These are phyloP conservation scores for Ogataea hybrid DNA, from an alignment of 1,139 yeast genomes.

Conservation along the genomic window DNA sequence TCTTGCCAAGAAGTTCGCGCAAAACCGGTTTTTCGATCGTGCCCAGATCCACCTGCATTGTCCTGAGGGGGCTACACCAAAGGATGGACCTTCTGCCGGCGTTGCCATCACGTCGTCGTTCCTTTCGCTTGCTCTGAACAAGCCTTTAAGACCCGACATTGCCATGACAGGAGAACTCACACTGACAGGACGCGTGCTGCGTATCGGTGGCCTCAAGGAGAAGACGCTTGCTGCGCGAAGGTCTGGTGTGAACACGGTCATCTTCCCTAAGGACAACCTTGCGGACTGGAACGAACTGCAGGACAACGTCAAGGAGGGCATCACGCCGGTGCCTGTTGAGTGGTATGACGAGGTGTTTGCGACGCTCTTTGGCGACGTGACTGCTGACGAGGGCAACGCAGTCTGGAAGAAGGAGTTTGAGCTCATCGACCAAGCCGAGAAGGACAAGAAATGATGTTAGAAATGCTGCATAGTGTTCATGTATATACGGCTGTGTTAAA, in stretches of 20 bases:
- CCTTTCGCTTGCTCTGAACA: constrained; percentile 77
- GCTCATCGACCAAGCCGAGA: constrained; percentile 36
- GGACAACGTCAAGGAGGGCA: constrained; percentile 83
- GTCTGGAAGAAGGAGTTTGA: constrained; percentile 60
- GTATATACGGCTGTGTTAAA: constrained; percentile 9
- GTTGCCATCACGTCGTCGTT: constrained; percentile 89
- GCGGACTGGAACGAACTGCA: constrained; percentile 95
- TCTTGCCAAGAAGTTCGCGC: constrained; percentile 72
- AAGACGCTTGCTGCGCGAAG: constrained; percentile 95
- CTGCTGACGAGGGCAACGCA: constrained; percentile 50
- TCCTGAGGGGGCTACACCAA: constrained; percentile 97
- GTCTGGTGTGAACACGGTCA: constrained; percentile 85
- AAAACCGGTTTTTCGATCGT: constrained; percentile 84
- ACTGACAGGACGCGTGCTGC: constrained; percentile 85
- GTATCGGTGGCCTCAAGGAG: constrained; percentile 93
- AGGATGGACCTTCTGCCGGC: constrained; percentile 99
- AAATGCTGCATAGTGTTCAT: constrained; percentile 5
- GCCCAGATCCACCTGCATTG: constrained; percentile 95
- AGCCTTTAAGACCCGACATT: constrained; percentile 69
- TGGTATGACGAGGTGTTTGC: constrained; percentile 88
- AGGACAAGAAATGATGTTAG: constrained; percentile 19
- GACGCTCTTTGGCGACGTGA: constrained; percentile 60
- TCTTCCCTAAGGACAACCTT: constrained; percentile 90
- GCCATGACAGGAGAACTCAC: constrained; percentile 98
- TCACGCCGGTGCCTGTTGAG: constrained; percentile 84